These are phyloP conservation scores for Trametes sp. DNA, from an alignment of 1,284 basidiomycete genomes.

Conservation along the genomic window DNA sequence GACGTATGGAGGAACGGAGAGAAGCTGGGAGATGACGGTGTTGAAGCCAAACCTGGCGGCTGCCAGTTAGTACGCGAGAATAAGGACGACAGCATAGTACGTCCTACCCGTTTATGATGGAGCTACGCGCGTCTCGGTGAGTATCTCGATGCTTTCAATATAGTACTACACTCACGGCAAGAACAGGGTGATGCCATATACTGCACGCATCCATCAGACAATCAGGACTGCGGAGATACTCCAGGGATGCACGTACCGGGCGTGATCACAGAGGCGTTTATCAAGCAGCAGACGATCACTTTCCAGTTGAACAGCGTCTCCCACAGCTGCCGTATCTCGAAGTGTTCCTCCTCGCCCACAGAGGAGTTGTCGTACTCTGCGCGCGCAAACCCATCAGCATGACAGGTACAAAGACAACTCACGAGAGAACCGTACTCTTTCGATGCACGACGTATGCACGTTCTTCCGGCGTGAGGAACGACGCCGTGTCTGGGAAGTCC, in stretches of 20 bases:
- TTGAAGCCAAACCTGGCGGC: constrained; percentile 60
- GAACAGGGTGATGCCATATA: constrained; percentile 33
- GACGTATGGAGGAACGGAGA: constrained; percentile 78
- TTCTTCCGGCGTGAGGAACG: constrained; percentile 66
- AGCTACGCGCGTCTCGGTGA: constrained; percentile 53
- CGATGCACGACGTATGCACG: constrained; percentile 61
- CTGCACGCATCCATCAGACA: constrained; percentile 3
- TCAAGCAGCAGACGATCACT: constrained; percentile 63
- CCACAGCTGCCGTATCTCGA: constrained; percentile 59
- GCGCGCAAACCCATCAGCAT: background rate
- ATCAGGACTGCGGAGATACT: background rate
- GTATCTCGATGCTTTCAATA: too few relatives aligned
- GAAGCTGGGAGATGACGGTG: constrained; percentile 63
- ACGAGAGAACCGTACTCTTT: constrained; percentile 54
- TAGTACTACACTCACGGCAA: constrained; percentile 36
- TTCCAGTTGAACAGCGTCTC: constrained; percentile 72
- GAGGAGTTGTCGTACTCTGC: constrained; percentile 68
- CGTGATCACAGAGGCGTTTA: constrained; percentile 65
- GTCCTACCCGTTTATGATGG: constrained; percentile 61
- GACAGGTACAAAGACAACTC: background rate
- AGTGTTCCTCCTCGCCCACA: constrained; percentile 71
- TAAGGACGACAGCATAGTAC: background rate
- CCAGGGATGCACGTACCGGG: constrained; percentile 53
- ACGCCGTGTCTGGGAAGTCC: constrained; percentile 63
- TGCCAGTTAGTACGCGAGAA: too few relatives aligned